A percentile compares a stretch with the other conserved stretches of the same genome.
Evolutionary conservation across 805 yeast genomes (phyloP).

Genomic region (Grigorovia jiainica): DNA sequence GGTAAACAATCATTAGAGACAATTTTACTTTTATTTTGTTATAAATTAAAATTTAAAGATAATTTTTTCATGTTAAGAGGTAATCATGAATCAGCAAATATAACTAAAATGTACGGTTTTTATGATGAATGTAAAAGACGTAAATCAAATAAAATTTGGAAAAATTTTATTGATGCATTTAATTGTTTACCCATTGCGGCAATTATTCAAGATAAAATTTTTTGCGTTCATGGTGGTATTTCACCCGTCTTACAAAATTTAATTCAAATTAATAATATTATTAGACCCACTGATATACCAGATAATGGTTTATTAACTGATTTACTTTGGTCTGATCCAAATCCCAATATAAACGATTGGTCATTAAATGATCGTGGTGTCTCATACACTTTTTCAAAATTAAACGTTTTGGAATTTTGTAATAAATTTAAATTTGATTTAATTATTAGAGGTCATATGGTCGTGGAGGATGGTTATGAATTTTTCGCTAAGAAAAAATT

Average conservation of each 20-base stretch:
- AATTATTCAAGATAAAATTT: conserved; percentile 86
- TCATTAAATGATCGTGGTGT: conserved; percentile 76
- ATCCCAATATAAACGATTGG: conserved; percentile 47
- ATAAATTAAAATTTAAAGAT: conserved; percentile 92
- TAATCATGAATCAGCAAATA: conserved; percentile 95
- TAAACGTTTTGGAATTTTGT: conserved; percentile 58
- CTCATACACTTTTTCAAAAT: conserved; percentile 64
- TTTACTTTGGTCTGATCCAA: conserved; percentile 79
- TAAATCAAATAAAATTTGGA: conserved; percentile 86
- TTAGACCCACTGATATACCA: conserved; percentile 77
- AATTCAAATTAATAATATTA: conserved; percentile 52
- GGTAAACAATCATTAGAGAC: conserved; percentile 96
- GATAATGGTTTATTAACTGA: conserved; percentile 71
- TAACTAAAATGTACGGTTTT: conserved; percentile 92
- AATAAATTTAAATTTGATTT: conserved; percentile 59
- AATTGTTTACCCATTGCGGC: conserved; percentile 95
- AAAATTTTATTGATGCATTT: conserved; percentile 85
- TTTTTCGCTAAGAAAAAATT: conserved; percentile 64
- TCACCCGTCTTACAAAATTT: conserved; percentile 59
- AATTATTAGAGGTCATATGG: conserved; percentile 80
- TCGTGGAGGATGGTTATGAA: conserved; percentile 82
- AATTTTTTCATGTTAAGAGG: conserved; percentile 90
- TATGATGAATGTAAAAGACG: conserved; percentile 96
- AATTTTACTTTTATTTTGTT: conserved; percentile 75
- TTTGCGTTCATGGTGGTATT: conserved; percentile 79